Base-by-base conservation (phyloP, 2,329 filamentous ascomycete genomes). In the Fusarium sp. region DNA sequence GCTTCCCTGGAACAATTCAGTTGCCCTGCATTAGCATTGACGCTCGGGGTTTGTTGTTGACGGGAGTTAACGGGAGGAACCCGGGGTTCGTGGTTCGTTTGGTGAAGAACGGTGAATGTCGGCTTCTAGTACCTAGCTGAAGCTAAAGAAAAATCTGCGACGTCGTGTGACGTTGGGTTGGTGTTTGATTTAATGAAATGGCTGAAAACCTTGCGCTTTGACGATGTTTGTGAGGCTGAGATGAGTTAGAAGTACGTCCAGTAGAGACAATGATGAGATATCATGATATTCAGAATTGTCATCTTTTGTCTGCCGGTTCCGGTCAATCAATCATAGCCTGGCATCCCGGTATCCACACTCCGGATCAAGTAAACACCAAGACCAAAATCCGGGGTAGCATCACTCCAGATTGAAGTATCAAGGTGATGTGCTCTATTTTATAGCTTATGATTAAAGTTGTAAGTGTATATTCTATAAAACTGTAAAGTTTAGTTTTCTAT, bases 261-360 rank as follows among this genome's bases (percentile, higher is more conserved):
- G 43, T n/a, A 35, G 43, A 9, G 22, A 28, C 11, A 15, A 24
- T n/a, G 34, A 45, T 19, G 3, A 9, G 36, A 9, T n/a, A 31
- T 47, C 28, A 51, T 51, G 51, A 51, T 50, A 31, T 44, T 45
- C 13, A 12, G 15, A 31, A 9, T 28, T 12, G 35, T 49, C 46
- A 58, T 65, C 52, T 58, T 38, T 41, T 59, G 55, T 53, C 13
- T 61, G 41, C 43, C 38, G 36, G 38, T 39, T 44, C 44, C 51
- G 47, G 38, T 60, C 58, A 61, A 61, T 60, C 58, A 61, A 61
- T 61, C 58, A 61, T 7, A 61, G 31, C 50, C 38, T 22, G 36
- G n/a, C 45, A 47, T 61, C 41, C 25, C 6, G 4, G 61, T 58
- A 42, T 39, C 61, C 62, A 65, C 61, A 39, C 52, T 51, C 62